phyloP scores from a whole-genome alignment of 768 basidiomycete genomes.

The Hortiboletus campestris region DNA sequence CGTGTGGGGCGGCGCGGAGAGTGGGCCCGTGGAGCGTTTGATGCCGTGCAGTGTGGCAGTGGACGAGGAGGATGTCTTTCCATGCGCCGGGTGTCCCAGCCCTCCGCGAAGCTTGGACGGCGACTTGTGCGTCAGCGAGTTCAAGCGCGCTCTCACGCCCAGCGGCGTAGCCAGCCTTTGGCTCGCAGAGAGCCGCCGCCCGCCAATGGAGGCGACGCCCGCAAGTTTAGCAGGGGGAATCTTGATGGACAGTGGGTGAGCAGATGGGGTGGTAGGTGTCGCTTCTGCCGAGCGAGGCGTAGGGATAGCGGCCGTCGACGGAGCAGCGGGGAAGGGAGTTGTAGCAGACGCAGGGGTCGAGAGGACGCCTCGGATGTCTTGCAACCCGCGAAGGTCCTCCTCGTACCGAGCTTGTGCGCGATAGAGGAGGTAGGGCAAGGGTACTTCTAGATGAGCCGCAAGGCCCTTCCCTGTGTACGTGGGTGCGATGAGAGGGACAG shows the following conservation, averaged over 20 bases:
- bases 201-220: slow-evolving; percentile 3
- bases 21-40: slow-evolving; percentile 25
- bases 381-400: slow-evolving; percentile 77
- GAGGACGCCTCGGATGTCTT: slow-evolving; percentile 65
- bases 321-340: slow-evolving; percentile 26
- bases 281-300: slow-evolving; percentile 15
- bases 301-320: slow-evolving; percentile 10
- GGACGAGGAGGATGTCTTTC: slow-evolving; percentile 66
- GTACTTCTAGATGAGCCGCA: slow-evolving; percentile 75
- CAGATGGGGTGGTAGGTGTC: slow-evolving; percentile 12
- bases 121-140: slow-evolving; percentile 59
- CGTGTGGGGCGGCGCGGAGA: slow-evolving; percentile 36
- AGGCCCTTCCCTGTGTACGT: slow-evolving; percentile 70
- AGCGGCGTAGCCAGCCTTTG: slow-evolving; percentile 53
- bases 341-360: slow-evolving; percentile 40
- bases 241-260: slow-evolving; percentile 24
- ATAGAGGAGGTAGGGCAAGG: slow-evolving; percentile 81
- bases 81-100: slow-evolving; percentile 6
- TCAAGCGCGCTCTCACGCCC: slow-evolving; percentile 68
- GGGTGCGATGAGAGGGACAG: neutral
- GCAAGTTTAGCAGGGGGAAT: slow-evolving; percentile 18
- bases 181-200: slow-evolving; percentile 36
- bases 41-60: slow-evolving; percentile 65
- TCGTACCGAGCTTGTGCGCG: slow-evolving; percentile 82
- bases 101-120: slow-evolving; percentile 33